These are phyloP conservation scores for Dendrobium huoshanense DNA, from an alignment of 106 monocot genomes.

Conservation along the genomic window DNA sequence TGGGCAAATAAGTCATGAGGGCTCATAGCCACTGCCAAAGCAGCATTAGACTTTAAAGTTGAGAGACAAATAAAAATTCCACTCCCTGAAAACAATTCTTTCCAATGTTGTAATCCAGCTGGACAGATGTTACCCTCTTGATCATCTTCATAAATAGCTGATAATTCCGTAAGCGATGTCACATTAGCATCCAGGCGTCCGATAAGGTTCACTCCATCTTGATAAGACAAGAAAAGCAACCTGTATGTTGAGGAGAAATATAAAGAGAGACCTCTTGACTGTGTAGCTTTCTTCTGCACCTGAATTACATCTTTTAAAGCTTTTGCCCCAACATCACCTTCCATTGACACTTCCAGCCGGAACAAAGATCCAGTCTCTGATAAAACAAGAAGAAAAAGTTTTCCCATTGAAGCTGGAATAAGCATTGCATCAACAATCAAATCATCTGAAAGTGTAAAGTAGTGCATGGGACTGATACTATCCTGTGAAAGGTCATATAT, in stretches of 20 bases:
- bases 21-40: slow-evolving; percentile 44
- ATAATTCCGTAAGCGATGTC: slow-evolving; percentile 40
- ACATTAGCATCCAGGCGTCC: slow-evolving; percentile 71
- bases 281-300: slow-evolving; percentile 32
- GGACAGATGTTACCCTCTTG: slow-evolving; percentile 63
- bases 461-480: slow-evolving; percentile 93
- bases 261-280: slow-evolving; percentile 63
- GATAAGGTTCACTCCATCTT: slow-evolving; percentile 71
- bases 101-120: slow-evolving; percentile 83
- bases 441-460: slow-evolving; percentile 75
- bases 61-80: slow-evolving; percentile 76
- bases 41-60: slow-evolving; percentile 62
- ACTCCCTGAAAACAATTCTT: slow-evolving; percentile 66
- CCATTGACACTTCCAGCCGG: slow-evolving; percentile 63
- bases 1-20: slow-evolving; percentile 55
- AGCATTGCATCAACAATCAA: slow-evolving; percentile 85
- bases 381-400: slow-evolving; percentile 72
- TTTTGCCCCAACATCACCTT: slow-evolving; percentile 81
- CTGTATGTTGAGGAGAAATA: slow-evolving; percentile 68
- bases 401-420: slow-evolving; percentile 76
- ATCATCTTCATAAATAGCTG: slow-evolving; percentile 65
- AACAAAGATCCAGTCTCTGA: slow-evolving; percentile 67
- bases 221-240: slow-evolving; percentile 84
- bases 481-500: slow-evolving; percentile 98
- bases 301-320: slow-evolving; percentile 51